Evolutionary conservation across 108 stramenopile genomes (phyloP).

Genomic region (Ochromonas danica): DNA sequence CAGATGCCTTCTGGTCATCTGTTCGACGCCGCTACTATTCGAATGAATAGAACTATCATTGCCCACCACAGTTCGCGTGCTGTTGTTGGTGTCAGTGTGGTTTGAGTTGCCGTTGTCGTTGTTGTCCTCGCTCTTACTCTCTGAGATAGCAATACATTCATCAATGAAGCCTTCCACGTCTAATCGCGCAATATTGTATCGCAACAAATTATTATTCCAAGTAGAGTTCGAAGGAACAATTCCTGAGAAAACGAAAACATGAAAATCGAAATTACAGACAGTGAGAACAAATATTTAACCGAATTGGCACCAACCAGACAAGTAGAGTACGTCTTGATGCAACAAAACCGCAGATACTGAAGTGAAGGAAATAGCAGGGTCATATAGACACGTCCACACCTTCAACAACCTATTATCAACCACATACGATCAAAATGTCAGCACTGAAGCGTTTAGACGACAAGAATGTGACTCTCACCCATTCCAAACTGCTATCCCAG

Average conservation of each 20-base stretch:
- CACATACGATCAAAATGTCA: neutral
- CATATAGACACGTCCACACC: neutral
- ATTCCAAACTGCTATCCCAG: slow-evolving; percentile 13
- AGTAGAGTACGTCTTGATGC: neutral
- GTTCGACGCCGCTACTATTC: no score
- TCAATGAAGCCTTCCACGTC: slow-evolving; percentile 29
- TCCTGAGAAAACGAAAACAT: slow-evolving; percentile 1
- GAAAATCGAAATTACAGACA: neutral
- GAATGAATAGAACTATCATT: no score
- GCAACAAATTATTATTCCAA: slow-evolving; percentile 45
- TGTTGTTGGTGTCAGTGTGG: no score
- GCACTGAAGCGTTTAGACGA: neutral
- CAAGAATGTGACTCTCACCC: neutral
- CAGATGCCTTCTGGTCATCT: no score
- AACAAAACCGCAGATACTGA: neutral
- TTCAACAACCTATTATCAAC: no score
- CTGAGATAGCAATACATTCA: slow-evolving; percentile 22
- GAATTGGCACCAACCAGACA: neutral
- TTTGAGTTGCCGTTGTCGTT: slow-evolving; percentile 20
- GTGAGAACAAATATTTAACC: neutral
- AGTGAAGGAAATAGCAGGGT: neutral
- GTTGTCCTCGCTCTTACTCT: neutral
- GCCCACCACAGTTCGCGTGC: no score
- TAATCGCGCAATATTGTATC: neutral
- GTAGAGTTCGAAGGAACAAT: slow-evolving; percentile 42